Conservation (phyloP, 169 alveolate species). For the Eimeria maxima region DNA sequence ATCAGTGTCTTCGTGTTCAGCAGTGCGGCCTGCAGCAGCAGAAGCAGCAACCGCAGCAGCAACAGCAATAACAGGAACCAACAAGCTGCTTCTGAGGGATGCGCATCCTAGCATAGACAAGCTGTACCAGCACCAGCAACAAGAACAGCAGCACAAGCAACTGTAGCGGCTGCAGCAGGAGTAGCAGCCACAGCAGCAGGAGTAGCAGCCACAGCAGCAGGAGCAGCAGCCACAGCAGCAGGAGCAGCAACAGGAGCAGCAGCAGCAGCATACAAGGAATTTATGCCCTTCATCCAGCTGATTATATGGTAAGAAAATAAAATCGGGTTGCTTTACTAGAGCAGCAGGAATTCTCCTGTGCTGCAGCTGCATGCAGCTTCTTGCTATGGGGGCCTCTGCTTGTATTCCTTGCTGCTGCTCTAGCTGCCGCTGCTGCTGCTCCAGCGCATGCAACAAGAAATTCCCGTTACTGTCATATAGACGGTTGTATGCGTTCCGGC, state of each 20-base stretch:
- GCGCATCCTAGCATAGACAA: no score
- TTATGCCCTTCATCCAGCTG: slow-evolving; percentile 33
- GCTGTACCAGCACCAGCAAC: neutral
- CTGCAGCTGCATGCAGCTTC: neutral
- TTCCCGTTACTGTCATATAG: slow-evolving; percentile 14
- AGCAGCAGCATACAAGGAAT: slow-evolving; percentile 16
- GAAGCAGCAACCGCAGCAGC: slow-evolving; percentile 26
- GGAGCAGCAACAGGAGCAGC: no score
- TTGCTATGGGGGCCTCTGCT: neutral
- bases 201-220: neutral
- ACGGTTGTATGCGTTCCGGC: slow-evolving; percentile 20
- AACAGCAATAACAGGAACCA: neutral
- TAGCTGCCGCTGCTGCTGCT: slow-evolving; percentile 43
- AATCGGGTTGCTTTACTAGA: neutral
- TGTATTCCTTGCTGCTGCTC: neutral
- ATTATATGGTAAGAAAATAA: neutral
- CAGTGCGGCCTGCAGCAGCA: slow-evolving; percentile 38
- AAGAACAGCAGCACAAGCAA: neutral
- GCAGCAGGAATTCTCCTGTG: neutral
- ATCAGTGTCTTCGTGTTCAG: slow-evolving; percentile 22
- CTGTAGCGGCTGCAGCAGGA: neutral
- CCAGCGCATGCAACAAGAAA: slow-evolving; percentile 45
- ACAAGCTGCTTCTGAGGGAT: no score
- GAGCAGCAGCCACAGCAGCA: neutral
- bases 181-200: slow-evolving; percentile 11